Evolutionary conservation across 192 early-diverging fungal genomes (phyloP).

Genomic region (Dimargaris verticillata): DNA sequence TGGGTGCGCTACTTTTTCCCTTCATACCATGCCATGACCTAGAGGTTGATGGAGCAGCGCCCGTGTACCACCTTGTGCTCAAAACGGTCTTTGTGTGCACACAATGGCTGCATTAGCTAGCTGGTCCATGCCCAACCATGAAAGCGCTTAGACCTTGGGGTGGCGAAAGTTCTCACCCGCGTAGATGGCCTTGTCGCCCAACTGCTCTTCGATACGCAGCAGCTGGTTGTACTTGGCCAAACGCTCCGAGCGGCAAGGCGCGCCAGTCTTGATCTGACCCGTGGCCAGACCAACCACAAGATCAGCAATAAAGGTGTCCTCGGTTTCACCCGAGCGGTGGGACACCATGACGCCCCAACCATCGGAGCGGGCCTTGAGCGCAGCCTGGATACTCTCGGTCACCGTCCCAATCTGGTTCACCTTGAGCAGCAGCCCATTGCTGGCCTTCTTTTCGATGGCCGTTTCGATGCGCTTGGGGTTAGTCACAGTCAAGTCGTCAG

Average conservation of each 20-base stretch:
- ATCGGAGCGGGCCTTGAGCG: constrained; percentile 53
- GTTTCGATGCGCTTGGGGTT: constrained; percentile 83
- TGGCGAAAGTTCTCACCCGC: constrained; percentile 86
- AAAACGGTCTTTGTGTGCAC: too few species aligned
- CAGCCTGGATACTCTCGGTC: constrained; percentile 84
- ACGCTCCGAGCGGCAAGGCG: constrained; percentile 93
- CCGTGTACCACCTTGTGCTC: too few species aligned
- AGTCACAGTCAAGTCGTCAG: constrained; percentile 96
- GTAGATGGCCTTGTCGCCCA: constrained; percentile 80
- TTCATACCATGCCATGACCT: too few species aligned
- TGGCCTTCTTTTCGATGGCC: constrained; percentile 85
- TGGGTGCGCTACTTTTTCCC: too few species aligned
- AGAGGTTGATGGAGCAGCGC: too few species aligned
- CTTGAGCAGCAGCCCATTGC: constrained; percentile 90
- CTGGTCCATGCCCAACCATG: too few species aligned
- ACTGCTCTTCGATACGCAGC: constrained; percentile 93
- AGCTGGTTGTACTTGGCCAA: constrained; percentile 99
- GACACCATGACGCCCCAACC: constrained; percentile 99
- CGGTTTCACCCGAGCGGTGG: constrained; percentile 97
- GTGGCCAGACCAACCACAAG: constrained; percentile 90
- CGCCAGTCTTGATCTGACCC: constrained; percentile 98
- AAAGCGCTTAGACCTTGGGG: constrained; percentile 23
- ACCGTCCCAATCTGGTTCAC: constrained; percentile 98
- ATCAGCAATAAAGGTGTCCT: constrained; percentile 93
- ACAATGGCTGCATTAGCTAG: too few species aligned